Evolutionary conservation across 805 yeast species (phyloP).

Genomic region (Hermanozyma aechmeae): DNA sequence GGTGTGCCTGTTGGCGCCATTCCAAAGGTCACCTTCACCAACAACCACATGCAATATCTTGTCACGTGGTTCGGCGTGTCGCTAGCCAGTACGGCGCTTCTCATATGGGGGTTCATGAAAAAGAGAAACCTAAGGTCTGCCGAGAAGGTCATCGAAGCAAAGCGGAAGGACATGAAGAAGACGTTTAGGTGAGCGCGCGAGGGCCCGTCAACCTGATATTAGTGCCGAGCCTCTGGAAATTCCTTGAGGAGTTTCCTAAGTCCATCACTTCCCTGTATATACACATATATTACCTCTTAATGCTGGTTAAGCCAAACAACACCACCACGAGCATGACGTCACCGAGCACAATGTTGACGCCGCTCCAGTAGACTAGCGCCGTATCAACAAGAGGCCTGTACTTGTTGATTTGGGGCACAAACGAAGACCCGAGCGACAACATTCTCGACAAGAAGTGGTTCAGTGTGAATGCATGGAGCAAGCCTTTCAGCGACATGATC

Average conservation of each 20-base stretch:
- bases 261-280: constrained; percentile 1
- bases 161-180: constrained; percentile 25
- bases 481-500: constrained; percentile 15
- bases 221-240: constrained; percentile 1
- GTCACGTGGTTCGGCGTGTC: constrained; percentile 94
- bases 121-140: constrained; percentile 23
- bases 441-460: constrained; percentile 19
- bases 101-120: constrained; percentile 30
- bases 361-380: constrained; percentile 26
- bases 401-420: constrained; percentile 21
- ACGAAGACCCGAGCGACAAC: constrained; percentile 22
- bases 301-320: constrained; percentile 28
- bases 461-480: constrained; percentile 14
- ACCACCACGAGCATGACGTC: constrained; percentile 29
- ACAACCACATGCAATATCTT: constrained; percentile 86
- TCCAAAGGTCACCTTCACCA: constrained; percentile 75
- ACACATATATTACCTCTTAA: background rate
- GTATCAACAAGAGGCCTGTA: constrained; percentile 20
- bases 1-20: constrained; percentile 88
- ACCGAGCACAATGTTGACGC: constrained; percentile 24
- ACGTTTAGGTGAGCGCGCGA: constrained; percentile 1
- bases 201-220: background rate
- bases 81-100: constrained; percentile 59
- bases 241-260: background rate
- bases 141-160: constrained; percentile 31